Evolutionary conservation across 164 flowering plant species (phyloP).

Genomic region (Vitis riparia): DNA sequence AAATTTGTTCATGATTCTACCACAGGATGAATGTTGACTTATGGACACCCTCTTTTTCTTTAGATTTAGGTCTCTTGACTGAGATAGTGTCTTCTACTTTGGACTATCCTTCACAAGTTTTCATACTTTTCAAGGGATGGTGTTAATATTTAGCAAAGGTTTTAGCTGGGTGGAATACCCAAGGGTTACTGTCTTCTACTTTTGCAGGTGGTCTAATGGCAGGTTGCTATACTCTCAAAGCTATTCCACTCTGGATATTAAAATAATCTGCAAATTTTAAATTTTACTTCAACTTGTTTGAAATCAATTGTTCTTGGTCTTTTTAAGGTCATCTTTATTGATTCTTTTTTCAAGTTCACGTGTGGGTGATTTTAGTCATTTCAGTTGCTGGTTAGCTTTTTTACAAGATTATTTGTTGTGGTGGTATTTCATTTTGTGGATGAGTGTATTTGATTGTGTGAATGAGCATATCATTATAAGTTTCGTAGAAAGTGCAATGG

Average conservation of each 20-base stretch:
- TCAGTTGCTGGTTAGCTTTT: background rate
- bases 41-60: background rate
- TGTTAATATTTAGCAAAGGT: background rate
- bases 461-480: background rate
- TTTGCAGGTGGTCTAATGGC: background rate
- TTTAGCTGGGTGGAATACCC: background rate
- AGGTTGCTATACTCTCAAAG: constrained; percentile 1
- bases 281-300: background rate
- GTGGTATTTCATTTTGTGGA: background rate
- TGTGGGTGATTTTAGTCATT: background rate
- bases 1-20: background rate
- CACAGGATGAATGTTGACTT: too few relatives aligned
- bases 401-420: background rate
- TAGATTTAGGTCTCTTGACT: background rate
- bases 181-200: background rate
- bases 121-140: too few relatives aligned
- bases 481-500: background rate
- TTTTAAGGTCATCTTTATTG: background rate
- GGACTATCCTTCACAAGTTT: background rate
- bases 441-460: background rate
- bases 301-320: background rate
- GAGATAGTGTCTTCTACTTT: background rate
- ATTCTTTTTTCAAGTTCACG: background rate
- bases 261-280: background rate
- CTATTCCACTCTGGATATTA: background rate